Evolutionary conservation across 2,329 filamentous ascomycete genomes (phyloP).

Genomic region (Aspergillus pseudoglaucus): DNA sequence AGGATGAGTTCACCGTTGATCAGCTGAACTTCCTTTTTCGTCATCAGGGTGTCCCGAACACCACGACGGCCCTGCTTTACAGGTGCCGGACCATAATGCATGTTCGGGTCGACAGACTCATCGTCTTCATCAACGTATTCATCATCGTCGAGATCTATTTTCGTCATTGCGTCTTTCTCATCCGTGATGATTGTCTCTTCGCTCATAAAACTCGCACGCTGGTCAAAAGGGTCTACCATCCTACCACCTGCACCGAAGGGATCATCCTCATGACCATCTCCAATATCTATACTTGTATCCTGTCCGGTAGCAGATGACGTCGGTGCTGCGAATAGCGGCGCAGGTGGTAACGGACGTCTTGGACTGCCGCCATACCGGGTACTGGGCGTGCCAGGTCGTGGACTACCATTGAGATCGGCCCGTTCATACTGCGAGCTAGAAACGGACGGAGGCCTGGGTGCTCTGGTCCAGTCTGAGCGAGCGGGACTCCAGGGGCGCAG

Average conservation of each 20-base stretch:
- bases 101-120: constrained; percentile 52
- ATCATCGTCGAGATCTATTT: constrained; percentile 37
- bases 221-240: constrained; percentile 45
- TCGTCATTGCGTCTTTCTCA: constrained; percentile 39
- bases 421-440: constrained; percentile 73
- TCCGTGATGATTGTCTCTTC: constrained; percentile 55
- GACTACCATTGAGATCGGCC: constrained; percentile 79
- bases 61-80: constrained; percentile 81
- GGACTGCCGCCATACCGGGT: constrained; percentile 84
- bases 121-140: constrained; percentile 35
- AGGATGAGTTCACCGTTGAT: constrained; percentile 97
- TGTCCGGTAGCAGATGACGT: constrained; percentile 30
- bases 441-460: constrained; percentile 60
- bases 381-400: constrained; percentile 82
- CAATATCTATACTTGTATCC: constrained; percentile 43
- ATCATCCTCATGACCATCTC: constrained; percentile 59
- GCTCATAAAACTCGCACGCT: constrained; percentile 53
- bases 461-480: constrained; percentile 59
- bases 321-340: constrained; percentile 68
- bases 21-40: constrained; percentile 86
- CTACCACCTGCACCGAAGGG: constrained; percentile 55
- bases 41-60: constrained; percentile 78
- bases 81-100: constrained; percentile 80
- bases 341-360: constrained; percentile 76
- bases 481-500: constrained; percentile 48